phyloP scores from a whole-genome alignment of 768 basidiomycete species.

The Podaxis sp. region DNA sequence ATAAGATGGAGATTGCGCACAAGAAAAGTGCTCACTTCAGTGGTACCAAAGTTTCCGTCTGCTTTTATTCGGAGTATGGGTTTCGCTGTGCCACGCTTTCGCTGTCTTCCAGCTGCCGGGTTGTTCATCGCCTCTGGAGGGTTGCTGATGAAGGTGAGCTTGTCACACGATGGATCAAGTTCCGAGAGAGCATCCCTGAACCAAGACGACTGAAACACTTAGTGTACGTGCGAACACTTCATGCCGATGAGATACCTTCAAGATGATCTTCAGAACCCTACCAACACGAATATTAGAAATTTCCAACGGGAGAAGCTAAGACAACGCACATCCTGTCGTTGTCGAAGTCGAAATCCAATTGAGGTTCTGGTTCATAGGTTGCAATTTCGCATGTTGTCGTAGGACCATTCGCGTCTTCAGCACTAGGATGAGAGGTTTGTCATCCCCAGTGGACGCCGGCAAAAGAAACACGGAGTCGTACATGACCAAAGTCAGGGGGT shows the following conservation, averaged over 20 bases:
- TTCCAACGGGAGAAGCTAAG: neutral
- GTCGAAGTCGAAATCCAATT: slow-evolving; percentile 77
- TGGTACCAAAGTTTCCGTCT: slow-evolving; percentile 77
- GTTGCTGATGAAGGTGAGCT: slow-evolving; percentile 77
- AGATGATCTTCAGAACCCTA: slow-evolving; percentile 77
- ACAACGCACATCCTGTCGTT: slow-evolving; percentile 48
- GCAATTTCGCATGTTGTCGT: slow-evolving; percentile 85
- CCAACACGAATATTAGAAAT: neutral
- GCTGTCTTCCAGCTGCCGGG: slow-evolving; percentile 16
- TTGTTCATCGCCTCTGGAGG: slow-evolving; percentile 38
- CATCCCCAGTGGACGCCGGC: neutral
- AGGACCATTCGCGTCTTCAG: slow-evolving; percentile 76
- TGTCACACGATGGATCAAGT: slow-evolving; percentile 84
- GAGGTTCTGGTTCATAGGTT: slow-evolving; percentile 80
- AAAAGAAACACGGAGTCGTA: slow-evolving; percentile 30
- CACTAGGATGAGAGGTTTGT: slow-evolving; percentile 31
- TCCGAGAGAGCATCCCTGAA: slow-evolving; percentile 90
- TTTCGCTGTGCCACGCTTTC: slow-evolving; percentile 26
- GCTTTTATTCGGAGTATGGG: slow-evolving; percentile 80
- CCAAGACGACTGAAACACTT: slow-evolving; percentile 67
- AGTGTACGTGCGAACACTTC: neutral
- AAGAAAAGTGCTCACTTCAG: slow-evolving; percentile 49
- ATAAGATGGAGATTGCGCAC: neutral
- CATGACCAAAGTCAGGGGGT: slow-evolving; percentile 77
- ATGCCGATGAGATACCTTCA: slow-evolving; percentile 51